Evolutionary conservation across 106 monocot species (phyloP).

Genomic region (Dioscorea zingiberensis): DNA sequence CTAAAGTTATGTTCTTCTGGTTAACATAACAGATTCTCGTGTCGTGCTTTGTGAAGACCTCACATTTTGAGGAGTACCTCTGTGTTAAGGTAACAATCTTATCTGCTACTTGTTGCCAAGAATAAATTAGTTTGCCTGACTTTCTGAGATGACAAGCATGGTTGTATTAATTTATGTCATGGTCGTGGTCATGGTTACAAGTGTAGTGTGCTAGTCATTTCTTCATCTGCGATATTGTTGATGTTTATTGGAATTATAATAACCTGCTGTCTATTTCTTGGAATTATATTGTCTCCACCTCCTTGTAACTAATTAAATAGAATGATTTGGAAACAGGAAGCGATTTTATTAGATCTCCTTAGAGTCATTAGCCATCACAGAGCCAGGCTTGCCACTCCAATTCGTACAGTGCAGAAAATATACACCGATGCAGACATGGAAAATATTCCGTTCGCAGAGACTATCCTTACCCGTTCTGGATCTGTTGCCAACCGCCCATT

Average conservation of each 20-base stretch:
- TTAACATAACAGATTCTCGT: conserved; percentile 69
- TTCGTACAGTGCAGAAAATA: conserved; percentile 85
- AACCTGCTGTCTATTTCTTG: no score
- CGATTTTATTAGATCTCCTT: conserved; percentile 78
- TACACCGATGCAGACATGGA: conserved; percentile 65
- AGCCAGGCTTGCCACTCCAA: conserved; percentile 91
- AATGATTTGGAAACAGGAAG: conserved; percentile 42
- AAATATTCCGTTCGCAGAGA: conserved; percentile 66
- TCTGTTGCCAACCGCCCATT: conserved; percentile 39
- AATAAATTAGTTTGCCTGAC: no score
- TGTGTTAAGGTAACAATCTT: conserved; percentile 86
- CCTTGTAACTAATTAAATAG: no score
- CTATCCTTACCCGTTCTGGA: conserved; percentile 33
- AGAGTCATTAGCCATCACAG: conserved; percentile 86
- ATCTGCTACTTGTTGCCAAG: no score
- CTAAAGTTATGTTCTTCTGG: background rate
- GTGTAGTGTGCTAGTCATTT: no score
- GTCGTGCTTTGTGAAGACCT: conserved; percentile 97
- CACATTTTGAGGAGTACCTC: conserved; percentile 93
- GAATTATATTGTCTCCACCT: no score
- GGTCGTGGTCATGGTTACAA: no score
- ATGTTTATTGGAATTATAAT: no score
- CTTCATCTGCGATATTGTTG: no score
- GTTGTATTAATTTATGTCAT: no score
- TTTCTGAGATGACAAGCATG: no score